Evolutionary conservation across 208 protist species (phyloP), one percentile per base, ranked within the genome.

Genomic region (Trichomonas vaginalis): DNA sequence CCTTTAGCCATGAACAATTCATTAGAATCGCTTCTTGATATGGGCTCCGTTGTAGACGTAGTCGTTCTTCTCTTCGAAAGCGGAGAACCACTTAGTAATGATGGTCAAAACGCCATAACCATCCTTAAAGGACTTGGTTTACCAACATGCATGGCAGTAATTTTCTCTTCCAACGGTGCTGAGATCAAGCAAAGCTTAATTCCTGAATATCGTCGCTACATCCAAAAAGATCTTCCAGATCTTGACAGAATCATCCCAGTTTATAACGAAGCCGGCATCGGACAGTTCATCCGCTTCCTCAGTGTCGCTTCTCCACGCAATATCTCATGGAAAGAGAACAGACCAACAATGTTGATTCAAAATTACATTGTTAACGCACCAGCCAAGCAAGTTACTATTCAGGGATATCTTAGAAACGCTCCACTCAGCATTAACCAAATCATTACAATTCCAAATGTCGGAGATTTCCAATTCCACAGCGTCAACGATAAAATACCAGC

Each of bases 291-390:
- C 0, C 23, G 86, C n/a, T 92, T 92, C n/a, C 45, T 92, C 0
- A 48, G 40, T 3, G 86, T 92, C 15, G 45, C 86, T 40, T 48
- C 86, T 48, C 86, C 86, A 51, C 15, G 27, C 17, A 39, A 9
- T 39, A 92, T 92, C 46, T 46, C 86, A 1, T 92, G 86, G 86
- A 92, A 92, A 92, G 45, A 56, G 10, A 92, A 92, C 27, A 9
- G 86, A 14, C 86, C 86, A 48, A 92, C 42, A n/a, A 92, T 92
- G 86, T 23, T 92, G 14, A 92, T 92, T n/a, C 86, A 92, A 51
- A 92, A 92, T n/a, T 92, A 48, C 17, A 39, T 51, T 39, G 27
- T 92, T 51, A 56, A 56, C 17, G 45, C 23, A n/a, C 45, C 12
- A 37, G 0, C 15, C 21, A 51, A 51, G 10, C 15, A 35, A 47